A percentile compares a stretch with the other conserved stretches of the same genome.
phyloP scores from a whole-genome alignment of 371 early-diverging fungal species.

The Chytridium lagenaria region DNA sequence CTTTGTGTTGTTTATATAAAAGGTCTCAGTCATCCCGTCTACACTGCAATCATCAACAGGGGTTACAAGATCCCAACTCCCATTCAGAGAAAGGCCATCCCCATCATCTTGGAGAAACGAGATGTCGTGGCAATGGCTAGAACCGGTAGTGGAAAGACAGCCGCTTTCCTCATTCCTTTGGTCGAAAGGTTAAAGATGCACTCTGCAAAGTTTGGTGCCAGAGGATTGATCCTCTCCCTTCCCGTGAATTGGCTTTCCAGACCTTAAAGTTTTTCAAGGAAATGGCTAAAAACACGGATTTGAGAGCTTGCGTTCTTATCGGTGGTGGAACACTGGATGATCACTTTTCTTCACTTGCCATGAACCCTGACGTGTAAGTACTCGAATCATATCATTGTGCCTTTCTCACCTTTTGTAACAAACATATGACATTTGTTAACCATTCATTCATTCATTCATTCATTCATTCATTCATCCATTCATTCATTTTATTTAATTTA shows the following conservation, averaged over 20 bases:
- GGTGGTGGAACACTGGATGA: slow-evolving; percentile 96
- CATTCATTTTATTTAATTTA: too few relatives aligned
- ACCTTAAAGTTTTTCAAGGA: slow-evolving; percentile 92
- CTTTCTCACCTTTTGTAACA: slow-evolving; percentile 78
- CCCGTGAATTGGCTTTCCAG: slow-evolving; percentile 97
- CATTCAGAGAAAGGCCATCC: slow-evolving; percentile 97
- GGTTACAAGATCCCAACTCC: slow-evolving; percentile 98
- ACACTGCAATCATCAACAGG: slow-evolving; percentile 85
- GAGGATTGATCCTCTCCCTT: slow-evolving; percentile 90
- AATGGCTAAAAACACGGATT: slow-evolving; percentile 87
- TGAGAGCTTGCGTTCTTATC: slow-evolving; percentile 87
- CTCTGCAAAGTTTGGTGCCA: slow-evolving; percentile 86
- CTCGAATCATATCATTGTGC: slow-evolving; percentile 52
- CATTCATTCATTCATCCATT: too few relatives aligned
- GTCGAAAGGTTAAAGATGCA: slow-evolving; percentile 87
- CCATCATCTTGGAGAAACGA: slow-evolving; percentile 83
- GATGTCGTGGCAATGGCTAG: slow-evolving; percentile 98
- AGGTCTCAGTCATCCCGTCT: slow-evolving; percentile 76
- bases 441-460: too few relatives aligned
- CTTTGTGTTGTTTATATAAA: neutral
- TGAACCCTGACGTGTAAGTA: slow-evolving; percentile 89
- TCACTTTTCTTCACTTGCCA: slow-evolving; percentile 89
- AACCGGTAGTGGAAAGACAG: slow-evolving; percentile 99
- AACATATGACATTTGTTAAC: too few relatives aligned
- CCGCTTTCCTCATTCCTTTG: slow-evolving; percentile 96